Evolutionary conservation across 306 rosid genomes (phyloP).

Genomic region (Cotoneaster glaucophyllus): DNA sequence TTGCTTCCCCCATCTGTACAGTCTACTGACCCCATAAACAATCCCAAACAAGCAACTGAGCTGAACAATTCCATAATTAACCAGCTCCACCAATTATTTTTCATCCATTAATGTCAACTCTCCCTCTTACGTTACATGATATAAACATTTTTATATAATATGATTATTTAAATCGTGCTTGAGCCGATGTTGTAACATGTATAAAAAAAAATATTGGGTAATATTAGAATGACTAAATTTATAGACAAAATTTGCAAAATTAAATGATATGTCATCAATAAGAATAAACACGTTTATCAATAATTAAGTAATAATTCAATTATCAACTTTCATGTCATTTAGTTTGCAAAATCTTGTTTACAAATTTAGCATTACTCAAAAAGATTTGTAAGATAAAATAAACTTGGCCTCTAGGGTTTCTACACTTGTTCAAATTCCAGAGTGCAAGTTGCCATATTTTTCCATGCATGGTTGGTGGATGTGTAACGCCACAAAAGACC

Average conservation of each 20-base stretch:
- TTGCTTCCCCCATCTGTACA: background rate
- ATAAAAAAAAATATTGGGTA: no score
- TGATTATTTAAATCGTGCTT: background rate
- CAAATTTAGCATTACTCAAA: background rate
- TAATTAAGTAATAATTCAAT: no score
- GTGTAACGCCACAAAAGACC: background rate
- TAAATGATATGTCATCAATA: no score
- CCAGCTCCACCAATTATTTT: background rate
- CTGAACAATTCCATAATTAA: background rate
- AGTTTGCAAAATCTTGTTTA: no score
- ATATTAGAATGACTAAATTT: no score
- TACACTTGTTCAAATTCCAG: background rate
- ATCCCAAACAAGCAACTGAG: background rate
- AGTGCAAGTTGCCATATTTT: background rate
- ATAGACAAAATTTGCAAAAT: rapidly evolving
- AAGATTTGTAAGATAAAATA: background rate
- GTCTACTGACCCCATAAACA: background rate
- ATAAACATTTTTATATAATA: background rate
- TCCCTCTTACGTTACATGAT: background rate
- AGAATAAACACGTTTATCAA: no score
- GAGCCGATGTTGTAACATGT: background rate
- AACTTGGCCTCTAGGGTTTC: background rate
- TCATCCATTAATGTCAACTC: background rate
- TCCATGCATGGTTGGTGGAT: background rate
- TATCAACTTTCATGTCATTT: no score